A percentile compares a stretch with the other conserved stretches of the same genome.
Evolutionary conservation across 1,139 yeast species (phyloP).

Genomic region (Scheffersomyces illinoinensis): DNA sequence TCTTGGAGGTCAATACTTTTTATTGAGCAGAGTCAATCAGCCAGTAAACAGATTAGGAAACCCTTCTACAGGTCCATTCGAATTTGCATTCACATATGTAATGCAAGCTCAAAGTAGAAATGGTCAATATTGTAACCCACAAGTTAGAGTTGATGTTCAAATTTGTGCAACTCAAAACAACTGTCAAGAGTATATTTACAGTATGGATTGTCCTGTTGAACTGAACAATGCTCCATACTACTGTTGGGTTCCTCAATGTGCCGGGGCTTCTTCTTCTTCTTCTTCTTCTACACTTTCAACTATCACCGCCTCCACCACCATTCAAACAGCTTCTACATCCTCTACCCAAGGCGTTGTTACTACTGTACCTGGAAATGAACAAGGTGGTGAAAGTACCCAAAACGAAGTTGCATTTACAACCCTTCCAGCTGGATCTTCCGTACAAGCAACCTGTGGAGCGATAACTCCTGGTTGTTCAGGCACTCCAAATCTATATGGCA

Average conservation of each 20-base stretch:
- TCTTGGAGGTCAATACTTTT: background rate
- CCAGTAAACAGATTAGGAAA: background rate
- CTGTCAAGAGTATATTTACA: background rate
- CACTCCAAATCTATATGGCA: background rate
- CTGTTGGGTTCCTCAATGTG: background rate
- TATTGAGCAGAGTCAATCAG: background rate
- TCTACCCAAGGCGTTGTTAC: background rate
- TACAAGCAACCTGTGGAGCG: background rate
- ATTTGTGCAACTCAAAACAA: background rate
- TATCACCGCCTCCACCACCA: background rate
- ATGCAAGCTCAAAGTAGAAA: background rate
- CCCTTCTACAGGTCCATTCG: background rate
- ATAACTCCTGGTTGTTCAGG: background rate
- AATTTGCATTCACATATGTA: background rate
- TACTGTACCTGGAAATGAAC: background rate
- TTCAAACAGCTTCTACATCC: background rate
- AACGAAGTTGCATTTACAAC: background rate
- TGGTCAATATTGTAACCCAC: background rate
- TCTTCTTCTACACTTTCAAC: background rate
- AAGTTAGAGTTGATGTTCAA: background rate
- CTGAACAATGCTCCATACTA: background rate
- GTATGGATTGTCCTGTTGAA: background rate
- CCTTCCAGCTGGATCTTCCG: background rate
- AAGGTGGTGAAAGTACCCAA: background rate
- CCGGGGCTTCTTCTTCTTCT: background rate